Evolutionary conservation across 2,329 filamentous ascomycete species (phyloP), one percentile per base, ranked within the genome.

Genomic region (Thermothelomyces thermophilus): DNA sequence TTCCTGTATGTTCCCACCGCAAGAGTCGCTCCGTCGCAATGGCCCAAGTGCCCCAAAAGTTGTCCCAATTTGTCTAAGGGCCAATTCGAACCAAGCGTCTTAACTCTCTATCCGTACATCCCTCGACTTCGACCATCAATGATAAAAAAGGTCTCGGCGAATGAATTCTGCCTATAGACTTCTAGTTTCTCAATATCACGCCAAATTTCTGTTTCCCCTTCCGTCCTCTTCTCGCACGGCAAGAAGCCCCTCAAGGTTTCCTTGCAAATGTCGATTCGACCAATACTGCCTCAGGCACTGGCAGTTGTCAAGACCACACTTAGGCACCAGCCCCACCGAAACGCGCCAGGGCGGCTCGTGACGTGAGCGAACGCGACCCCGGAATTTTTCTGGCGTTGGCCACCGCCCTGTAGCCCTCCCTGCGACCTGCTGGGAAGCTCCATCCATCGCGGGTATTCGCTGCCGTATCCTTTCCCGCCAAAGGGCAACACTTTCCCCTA

Each of bases 351-450:
- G 51, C 40, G 47, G 47, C 17, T 51, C 56, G 54, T 53, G 57
- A 58, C 53, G 51, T 55, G 54, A 51, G 51, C 45, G 22, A 41
- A 58, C 57, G 56, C 55, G 58, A 56, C 24, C 55, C 55, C 50
- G 44, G 52, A 50, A 47, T 52, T 46, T 57, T 60, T 59, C 55
- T 54, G 48, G 56, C 48, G 49, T 42, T 53, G 41, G 55, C 55
- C 48, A 41, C 46, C 33, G 58, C 54, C 54, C 56, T 54, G 56
- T 48, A 47, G 44, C 46, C 46, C 50, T n/a, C 33, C 22, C 40
- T 35, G n/a, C 17, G 26, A 30, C 9, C 40, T 35, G 28, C 19
- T 26, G 5, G 31, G 30, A 36, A 50, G 48, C 48, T 51, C 44
- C 50, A 56, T 45, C 50, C 50, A 55, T 41, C 48, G 46, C 49